Evolutionary conservation across 805 yeast species (phyloP).

Genomic region (Wickerhamomyces subpelliculosus): DNA sequence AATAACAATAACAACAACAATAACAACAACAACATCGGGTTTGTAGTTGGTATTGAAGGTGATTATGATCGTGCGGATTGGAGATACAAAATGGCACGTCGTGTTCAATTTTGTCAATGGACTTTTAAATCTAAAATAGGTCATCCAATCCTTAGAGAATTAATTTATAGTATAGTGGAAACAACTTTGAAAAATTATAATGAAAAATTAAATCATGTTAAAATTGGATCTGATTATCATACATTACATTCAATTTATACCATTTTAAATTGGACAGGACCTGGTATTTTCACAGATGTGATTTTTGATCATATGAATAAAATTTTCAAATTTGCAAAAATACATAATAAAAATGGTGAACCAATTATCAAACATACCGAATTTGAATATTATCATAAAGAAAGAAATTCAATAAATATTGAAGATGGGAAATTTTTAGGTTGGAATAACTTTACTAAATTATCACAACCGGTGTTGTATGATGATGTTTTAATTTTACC

Average conservation of each 20-base stretch:
- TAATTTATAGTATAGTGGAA: slow-evolving; percentile 46
- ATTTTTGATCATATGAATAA: slow-evolving; percentile 34
- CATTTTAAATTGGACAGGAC: slow-evolving; percentile 44
- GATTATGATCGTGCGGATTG: slow-evolving; percentile 45
- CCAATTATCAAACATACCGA: slow-evolving; percentile 12
- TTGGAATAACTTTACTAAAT: slow-evolving; percentile 51
- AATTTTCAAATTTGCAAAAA: background rate
- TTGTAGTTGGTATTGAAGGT: slow-evolving; percentile 44
- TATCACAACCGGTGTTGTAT: slow-evolving; percentile 41
- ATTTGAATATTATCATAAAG: slow-evolving; percentile 22
- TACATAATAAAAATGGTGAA: background rate
- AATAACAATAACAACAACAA: no score
- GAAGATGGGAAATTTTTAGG: slow-evolving; percentile 29
- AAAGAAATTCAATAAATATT: background rate
- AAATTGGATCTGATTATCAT: slow-evolving; percentile 24
- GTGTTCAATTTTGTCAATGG: slow-evolving; percentile 54
- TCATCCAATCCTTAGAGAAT: slow-evolving; percentile 48
- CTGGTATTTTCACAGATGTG: slow-evolving; percentile 40
- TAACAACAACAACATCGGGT: slow-evolving; percentile 34
- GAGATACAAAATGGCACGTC: slow-evolving; percentile 40
- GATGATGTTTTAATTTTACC: slow-evolving; percentile 67
- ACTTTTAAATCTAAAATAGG: slow-evolving; percentile 51
- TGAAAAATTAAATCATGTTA: slow-evolving; percentile 20
- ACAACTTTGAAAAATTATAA: slow-evolving; percentile 34
- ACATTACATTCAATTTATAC: slow-evolving; percentile 20